Percentiles rank a stretch among this genome's conserved stretches.
Evolutionary conservation across 1,284 basidiomycete genomes (phyloP).

Genomic region (Thecaphora thlaspeos): DNA sequence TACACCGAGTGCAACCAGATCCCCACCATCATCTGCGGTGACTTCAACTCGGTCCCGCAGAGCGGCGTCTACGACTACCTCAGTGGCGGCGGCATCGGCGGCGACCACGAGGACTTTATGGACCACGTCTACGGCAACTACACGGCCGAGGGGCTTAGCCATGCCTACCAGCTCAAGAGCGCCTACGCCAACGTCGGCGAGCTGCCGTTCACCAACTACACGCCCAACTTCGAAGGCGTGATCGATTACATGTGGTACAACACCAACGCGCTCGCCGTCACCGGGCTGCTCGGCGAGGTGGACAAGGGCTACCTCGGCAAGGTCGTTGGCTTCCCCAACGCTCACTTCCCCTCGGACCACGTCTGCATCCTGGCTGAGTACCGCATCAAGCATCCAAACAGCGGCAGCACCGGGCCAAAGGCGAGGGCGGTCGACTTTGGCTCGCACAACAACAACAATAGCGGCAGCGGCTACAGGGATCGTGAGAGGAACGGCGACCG

Average conservation of each 20-base stretch:
- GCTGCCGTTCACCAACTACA: constrained; percentile 83
- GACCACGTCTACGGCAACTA: constrained; percentile 86
- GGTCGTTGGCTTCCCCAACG: constrained; percentile 93
- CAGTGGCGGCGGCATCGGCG: constrained; percentile 65
- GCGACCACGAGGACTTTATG: constrained; percentile 90
- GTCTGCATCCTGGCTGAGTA: constrained; percentile 56
- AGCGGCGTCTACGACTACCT: constrained; percentile 93
- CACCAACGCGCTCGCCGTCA: constrained; percentile 74
- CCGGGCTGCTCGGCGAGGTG: constrained; percentile 82
- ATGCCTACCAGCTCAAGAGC: constrained; percentile 77
- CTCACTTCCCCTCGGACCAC: constrained; percentile 73
- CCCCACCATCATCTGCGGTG: constrained; percentile 85
- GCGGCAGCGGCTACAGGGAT: not conserved
- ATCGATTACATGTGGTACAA: constrained; percentile 96
- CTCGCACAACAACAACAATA: too few relatives aligned
- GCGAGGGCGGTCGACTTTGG: constrained; percentile 7
- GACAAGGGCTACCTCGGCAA: constrained; percentile 83
- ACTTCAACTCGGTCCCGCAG: constrained; percentile 85
- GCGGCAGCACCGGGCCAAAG: not conserved
- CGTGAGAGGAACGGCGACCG: constrained; percentile 2
- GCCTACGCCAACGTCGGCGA: constrained; percentile 65
- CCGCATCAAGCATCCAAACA: constrained; percentile 40
- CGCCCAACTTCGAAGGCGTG: constrained; percentile 65
- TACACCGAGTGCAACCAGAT: constrained; percentile 85
- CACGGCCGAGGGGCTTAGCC: constrained; percentile 82